Percentiles rank a stretch among this genome's conserved stretches.
Conservation (phyloP, 31 red algal genomes). For the Odonthalia washingtoniensis region DNA sequence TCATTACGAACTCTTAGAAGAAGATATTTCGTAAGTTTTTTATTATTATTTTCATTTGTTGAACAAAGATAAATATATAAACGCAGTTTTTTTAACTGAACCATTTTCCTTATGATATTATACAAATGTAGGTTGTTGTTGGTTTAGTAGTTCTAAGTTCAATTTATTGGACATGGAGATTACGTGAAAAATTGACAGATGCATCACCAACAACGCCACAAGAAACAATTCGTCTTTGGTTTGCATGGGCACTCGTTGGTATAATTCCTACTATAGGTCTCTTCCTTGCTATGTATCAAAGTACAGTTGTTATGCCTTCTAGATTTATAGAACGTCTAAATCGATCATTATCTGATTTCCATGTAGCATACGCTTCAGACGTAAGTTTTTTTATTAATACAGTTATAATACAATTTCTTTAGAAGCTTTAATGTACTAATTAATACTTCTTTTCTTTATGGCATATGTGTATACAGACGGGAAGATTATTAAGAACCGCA, state of each 20-base stretch:
- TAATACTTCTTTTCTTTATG: too few relatives aligned
- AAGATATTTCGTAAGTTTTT: not conserved
- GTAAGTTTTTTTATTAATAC: too few relatives aligned
- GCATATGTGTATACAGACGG: not conserved
- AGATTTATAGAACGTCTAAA: conserved; percentile 49
- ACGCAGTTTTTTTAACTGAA: too few relatives aligned
- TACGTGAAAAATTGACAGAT: conserved; percentile 45
- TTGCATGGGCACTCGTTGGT: conserved; percentile 48
- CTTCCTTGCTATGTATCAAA: conserved; percentile 48
- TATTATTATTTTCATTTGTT: too few relatives aligned
- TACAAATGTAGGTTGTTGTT: conserved; percentile 32
- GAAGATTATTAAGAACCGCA: not conserved
- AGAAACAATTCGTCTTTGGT: conserved; percentile 50
- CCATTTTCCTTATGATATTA: too few relatives aligned
- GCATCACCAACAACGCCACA: conserved; percentile 8
- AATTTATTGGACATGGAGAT: conserved; percentile 41
- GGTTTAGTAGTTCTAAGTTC: conserved; percentile 35
- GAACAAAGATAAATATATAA: too few relatives aligned
- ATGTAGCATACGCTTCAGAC: conserved; percentile 44
- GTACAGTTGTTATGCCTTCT: conserved; percentile 44
- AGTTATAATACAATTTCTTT: too few relatives aligned
- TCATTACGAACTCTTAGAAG: conserved; percentile 11
- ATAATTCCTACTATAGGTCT: conserved; percentile 26
- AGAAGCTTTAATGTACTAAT: too few relatives aligned
- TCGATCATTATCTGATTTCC: conserved; percentile 40